Base-by-base conservation (phyloP, 495 filamentous ascomycete genomes). In the Aspergillus saccharolyticus region DNA sequence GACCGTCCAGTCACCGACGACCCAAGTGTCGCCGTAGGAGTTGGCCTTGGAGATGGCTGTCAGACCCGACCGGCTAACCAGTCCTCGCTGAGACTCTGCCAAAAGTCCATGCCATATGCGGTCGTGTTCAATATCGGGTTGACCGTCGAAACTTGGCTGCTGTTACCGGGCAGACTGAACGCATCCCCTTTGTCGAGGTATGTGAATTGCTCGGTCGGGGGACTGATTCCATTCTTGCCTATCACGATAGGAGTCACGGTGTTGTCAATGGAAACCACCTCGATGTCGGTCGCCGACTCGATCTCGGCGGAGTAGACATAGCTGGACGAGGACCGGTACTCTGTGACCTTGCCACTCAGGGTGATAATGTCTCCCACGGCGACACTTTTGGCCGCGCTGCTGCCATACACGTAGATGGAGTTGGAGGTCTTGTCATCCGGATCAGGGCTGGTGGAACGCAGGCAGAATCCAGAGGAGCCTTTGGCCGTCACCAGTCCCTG, bases 51-150 rank as follows among this genome's bases (percentile, higher is more conserved):
- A 64, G 44, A 85, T 63, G 7, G 77, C 78, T 1, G 56, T 72
- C 3, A 84, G 72, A 2, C 61, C 73, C 51, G 69, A 70, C 25
- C 86, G 63, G 0, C 73, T 81, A 12, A 86, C 81, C 24, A 83
- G 61, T 63, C 85, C 83, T 18, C 83, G 53, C 63, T 75, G 52
- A 86, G 60, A 51, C 77, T 80, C 72, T 86, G 78, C 84, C 84
- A 87, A 61, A 86, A 87, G 64, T 86, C 84, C 50, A 87, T 60
- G 1, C 83, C 84, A 57, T 82, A 85, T 50, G 71, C 57, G 4
- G 71, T 65, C 3, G 83, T 82, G 43, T 83, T 33, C 16, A 85
- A 67, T 1, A 68, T 68, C 0, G 81, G 81, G 63, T 86, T 86
- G 20, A 65, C 73, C 12, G 66, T 74, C 0, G 81, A 82, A 54